Conservation (phyloP, 345 rosid genomes). For the Boechera divaricarpa region DNA sequence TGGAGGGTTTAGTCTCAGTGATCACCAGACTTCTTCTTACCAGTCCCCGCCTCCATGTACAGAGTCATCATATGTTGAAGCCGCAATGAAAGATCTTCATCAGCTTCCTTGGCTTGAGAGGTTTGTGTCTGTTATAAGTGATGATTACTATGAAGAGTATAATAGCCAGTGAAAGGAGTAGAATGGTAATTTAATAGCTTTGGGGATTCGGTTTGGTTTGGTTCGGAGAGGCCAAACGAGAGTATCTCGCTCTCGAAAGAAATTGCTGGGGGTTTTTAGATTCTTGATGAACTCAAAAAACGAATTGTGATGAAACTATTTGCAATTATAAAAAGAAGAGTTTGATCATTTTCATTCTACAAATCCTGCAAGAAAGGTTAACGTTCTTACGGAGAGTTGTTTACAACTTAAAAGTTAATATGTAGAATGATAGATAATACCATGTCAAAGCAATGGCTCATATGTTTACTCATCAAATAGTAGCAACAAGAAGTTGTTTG, state of each 20-base stretch:
- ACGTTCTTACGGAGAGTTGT: neutral
- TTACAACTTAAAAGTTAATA: neutral
- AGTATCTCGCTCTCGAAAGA: constrained; percentile 57
- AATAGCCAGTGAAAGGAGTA: constrained; percentile 57
- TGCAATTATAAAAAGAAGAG: constrained; percentile 19
- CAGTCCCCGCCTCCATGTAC: constrained; percentile 94
- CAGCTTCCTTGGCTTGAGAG: constrained; percentile 99
- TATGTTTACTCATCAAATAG: neutral
- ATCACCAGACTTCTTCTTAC: constrained; percentile 60
- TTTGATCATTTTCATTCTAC: constrained; percentile 28
- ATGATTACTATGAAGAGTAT: constrained; percentile 84
- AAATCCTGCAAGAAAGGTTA: constrained; percentile 7
- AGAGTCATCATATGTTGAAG: constrained; percentile 74
- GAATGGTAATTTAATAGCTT: constrained; percentile 2
- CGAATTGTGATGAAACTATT: constrained; percentile 24
- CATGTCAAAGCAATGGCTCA: neutral
- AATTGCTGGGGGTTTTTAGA: constrained; percentile 25
- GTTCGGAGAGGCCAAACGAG: constrained; percentile 31
- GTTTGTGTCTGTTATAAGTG: constrained; percentile 95
- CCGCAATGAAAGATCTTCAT: constrained; percentile 91
- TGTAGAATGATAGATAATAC: neutral
- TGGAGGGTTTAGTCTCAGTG: constrained; percentile 83
- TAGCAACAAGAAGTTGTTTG: neutral
- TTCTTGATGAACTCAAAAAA: constrained; percentile 34
- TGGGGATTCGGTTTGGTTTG: constrained; percentile 36